These are phyloP conservation scores for Carex pumila DNA, from an alignment of 176 grass and related monocot genomes.

Conservation along the genomic window DNA sequence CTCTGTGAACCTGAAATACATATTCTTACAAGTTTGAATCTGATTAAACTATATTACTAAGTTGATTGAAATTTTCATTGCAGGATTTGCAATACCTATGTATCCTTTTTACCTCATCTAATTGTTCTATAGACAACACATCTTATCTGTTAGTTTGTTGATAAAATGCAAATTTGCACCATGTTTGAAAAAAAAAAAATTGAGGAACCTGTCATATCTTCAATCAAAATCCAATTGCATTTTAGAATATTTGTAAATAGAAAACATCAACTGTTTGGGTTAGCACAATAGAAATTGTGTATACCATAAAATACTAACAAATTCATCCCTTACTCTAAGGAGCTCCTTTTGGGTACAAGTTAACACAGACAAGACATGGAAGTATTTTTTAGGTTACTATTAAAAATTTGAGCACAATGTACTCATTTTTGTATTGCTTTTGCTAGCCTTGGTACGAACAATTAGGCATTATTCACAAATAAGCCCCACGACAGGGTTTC, in stretches of 20 bases:
- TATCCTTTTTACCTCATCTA: constrained; percentile 53
- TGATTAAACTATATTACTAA: constrained; percentile 26
- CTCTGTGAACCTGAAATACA: neutral
- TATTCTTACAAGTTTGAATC: neutral
- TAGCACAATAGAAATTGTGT: neutral
- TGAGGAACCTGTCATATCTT: neutral
- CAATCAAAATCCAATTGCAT: neutral
- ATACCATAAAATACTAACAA: neutral
- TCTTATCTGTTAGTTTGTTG: neutral
- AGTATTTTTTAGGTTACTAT: neutral
- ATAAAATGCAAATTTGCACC: neutral
- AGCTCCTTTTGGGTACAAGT: neutral
- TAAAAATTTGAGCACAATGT: neutral
- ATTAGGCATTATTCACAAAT: neutral
- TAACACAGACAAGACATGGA: neutral
- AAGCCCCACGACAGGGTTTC: neutral
- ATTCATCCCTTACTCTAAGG: neutral
- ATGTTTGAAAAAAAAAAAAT: neutral
- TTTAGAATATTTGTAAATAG: neutral
- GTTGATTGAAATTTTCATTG: constrained; percentile 31
- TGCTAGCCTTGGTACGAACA: neutral
- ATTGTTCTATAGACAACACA: neutral
- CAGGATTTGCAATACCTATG: constrained; percentile 92
- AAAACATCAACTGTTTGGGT: neutral
- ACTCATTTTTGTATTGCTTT: neutral